phyloP scores from a whole-genome alignment of 257 asterid genomes.

The Dorcoceras hygrometricum region DNA sequence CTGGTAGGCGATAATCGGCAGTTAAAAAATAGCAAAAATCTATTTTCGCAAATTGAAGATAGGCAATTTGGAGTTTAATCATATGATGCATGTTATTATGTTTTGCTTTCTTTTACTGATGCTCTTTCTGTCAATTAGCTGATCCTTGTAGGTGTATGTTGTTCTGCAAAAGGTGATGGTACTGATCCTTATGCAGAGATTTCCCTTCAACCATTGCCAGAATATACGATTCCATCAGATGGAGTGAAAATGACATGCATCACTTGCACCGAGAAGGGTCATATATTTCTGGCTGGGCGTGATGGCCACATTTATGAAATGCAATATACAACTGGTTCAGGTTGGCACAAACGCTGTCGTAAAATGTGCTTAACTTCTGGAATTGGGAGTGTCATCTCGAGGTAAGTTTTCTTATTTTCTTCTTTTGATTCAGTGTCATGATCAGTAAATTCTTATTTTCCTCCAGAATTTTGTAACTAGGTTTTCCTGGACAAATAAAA shows the following conservation, averaged over 20 bases:
- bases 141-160: constrained; percentile 92
- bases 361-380: constrained; percentile 90
- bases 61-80: background rate
- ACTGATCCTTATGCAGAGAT: constrained; percentile 89
- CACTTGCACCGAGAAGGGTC: constrained; percentile 78
- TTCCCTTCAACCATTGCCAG: constrained; percentile 84
- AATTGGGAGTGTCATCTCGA: constrained; percentile 79
- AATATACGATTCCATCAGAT: constrained; percentile 85
- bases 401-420: constrained; percentile 42
- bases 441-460: constrained; percentile 11
- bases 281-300: constrained; percentile 89
- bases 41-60: background rate
- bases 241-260: constrained; percentile 98
- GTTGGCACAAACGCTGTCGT: constrained; percentile 91
- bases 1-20: background rate
- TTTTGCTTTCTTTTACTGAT: constrained; percentile 18
- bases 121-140: constrained; percentile 51
- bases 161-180: constrained; percentile 83
- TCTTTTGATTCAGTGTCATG: constrained; percentile 12
- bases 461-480: constrained; percentile 16
- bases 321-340: constrained; percentile 90
- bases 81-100: too few relatives aligned
- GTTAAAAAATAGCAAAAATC: background rate
- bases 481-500: background rate
- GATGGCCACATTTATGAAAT: constrained; percentile 93